Evolutionary conservation across 1,139 yeast species (phyloP), one percentile per base, ranked within the genome.

Genomic region (Ogataea hybrid): DNA sequence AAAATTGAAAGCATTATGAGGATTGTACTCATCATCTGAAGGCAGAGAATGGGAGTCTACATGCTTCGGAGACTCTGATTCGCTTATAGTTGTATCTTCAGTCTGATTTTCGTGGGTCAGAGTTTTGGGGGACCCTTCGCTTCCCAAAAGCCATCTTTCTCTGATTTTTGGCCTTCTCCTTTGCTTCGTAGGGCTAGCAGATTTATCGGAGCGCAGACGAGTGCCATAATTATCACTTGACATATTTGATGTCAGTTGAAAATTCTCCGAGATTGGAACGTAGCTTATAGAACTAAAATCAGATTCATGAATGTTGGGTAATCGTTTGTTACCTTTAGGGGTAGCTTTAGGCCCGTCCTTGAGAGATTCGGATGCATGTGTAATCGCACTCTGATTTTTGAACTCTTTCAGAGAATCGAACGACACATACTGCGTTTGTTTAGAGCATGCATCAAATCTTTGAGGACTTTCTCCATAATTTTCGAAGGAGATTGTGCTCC

Each of bases 21-120:
- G 51, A 41, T 59, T 57, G 40, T 59, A 59, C n/a, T 56, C 61
- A 16, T 58, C 61, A 15, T 56, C 57, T n/a, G 27, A n/a, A 23
- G n/a, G 2, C 9, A n/a, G 27, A n/a, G 27, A 5, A 23, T 23
- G 6, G 3, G 12, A 11, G 3, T 5, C 12, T 5, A n/a, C 5
- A 23, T 6, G 12, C 5, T n/a, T 10, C 3, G 12, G 12, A 23
- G 27, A 23, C 27, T 8, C 12, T 5, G 27, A 7, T 18, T 18
- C 20, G 8, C 3, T 18, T 18, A 18, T 2, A 18, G 3, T 6
- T 6, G 20, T 18, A 6, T 18, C 20, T 18, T 18, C 8, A 6
- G 20, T 18, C 20, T 18, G 20, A 6, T 18, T 2, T 18, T 6
- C 20, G 20, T 18, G 8, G 20, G 8, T 6, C 2, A 6, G 20